Evolutionary conservation across 768 basidiomycete genomes (phyloP).

Genomic region (Hypholoma fasciculare): DNA sequence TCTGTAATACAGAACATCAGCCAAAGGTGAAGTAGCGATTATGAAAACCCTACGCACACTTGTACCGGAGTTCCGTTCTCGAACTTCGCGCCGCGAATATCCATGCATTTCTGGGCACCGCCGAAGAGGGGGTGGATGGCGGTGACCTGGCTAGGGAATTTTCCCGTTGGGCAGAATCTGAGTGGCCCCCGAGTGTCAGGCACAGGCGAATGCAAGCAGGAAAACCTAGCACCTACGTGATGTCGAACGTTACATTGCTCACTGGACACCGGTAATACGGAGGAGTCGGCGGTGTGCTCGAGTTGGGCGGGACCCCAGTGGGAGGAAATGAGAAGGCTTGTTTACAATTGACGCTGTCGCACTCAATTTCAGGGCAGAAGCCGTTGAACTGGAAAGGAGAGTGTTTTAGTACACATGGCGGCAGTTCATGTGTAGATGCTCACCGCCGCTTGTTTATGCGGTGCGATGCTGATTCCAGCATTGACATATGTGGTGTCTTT

Average conservation of each 20-base stretch:
- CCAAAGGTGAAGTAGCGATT: background rate
- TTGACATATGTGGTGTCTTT: constrained; percentile 30
- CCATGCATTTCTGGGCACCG: constrained; percentile 28
- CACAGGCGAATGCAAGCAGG: background rate
- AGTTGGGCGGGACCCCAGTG: constrained; percentile 21
- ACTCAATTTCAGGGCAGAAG: constrained; percentile 23
- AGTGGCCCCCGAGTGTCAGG: background rate
- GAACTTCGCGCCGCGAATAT: constrained; percentile 29
- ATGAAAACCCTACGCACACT: constrained; percentile 20
- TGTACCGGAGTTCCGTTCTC: constrained; percentile 34
- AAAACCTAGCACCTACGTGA: background rate
- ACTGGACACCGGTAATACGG: constrained; percentile 10
- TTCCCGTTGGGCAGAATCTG: constrained; percentile 25
- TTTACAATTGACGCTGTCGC: constrained; percentile 23
- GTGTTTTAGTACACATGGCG: background rate
- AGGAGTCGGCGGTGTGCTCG: constrained; percentile 14
- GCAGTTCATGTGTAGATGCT: background rate
- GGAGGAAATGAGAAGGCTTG: constrained; percentile 28
- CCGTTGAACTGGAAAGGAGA: constrained; percentile 3
- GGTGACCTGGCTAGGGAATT: constrained; percentile 15
- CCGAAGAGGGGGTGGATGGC: constrained; percentile 29
- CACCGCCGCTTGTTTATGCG: constrained; percentile 18
- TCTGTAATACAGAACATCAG: constrained; percentile 10
- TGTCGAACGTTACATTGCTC: background rate
- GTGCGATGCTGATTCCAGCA: constrained; percentile 30